These are phyloP conservation scores for Ustanciosporium gigantosporum DNA, from an alignment of 1,284 basidiomycete genomes.

Conservation along the genomic window DNA sequence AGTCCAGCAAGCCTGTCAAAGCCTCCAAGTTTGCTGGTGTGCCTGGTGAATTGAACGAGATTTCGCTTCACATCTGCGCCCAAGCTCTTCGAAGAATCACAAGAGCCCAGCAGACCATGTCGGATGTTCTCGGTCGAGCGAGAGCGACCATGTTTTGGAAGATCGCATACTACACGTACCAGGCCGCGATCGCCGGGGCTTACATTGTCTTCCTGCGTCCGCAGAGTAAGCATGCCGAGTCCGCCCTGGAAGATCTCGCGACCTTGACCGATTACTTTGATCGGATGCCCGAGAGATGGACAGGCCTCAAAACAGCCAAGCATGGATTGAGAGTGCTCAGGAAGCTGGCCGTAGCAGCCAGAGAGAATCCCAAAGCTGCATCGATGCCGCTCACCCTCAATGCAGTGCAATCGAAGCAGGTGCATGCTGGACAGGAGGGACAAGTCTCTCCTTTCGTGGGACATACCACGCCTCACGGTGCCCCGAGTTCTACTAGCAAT, in stretches of 20 bases:
- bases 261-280: slow-evolving; percentile 30
- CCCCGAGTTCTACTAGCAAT: too few relatives aligned
- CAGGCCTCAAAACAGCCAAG: slow-evolving; percentile 30
- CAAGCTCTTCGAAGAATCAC: slow-evolving; percentile 25
- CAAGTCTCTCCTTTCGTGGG: too few relatives aligned
- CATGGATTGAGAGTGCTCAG: slow-evolving; percentile 27
- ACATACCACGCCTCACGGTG: too few relatives aligned
- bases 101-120: slow-evolving; percentile 27
- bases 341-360: slow-evolving; percentile 28
- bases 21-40: not conserved
- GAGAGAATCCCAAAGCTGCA: slow-evolving; percentile 24
- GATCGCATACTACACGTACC: slow-evolving; percentile 34
- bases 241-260: slow-evolving; percentile 25
- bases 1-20: not conserved
- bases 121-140: slow-evolving; percentile 15
- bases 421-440: not conserved
- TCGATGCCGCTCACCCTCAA: slow-evolving; percentile 8
- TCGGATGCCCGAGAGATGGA: slow-evolving; percentile 28
- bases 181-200: slow-evolving; percentile 29
- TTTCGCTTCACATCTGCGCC: slow-evolving; percentile 24
- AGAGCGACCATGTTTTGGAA: slow-evolving; percentile 38
- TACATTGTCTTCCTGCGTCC: slow-evolving; percentile 29
- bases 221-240: slow-evolving; percentile 25
- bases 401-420: not conserved
- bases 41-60: slow-evolving; percentile 7